Evolutionary conservation across 805 yeast species (phyloP).

Genomic region (Wickerhamomyces strasburgensis): DNA sequence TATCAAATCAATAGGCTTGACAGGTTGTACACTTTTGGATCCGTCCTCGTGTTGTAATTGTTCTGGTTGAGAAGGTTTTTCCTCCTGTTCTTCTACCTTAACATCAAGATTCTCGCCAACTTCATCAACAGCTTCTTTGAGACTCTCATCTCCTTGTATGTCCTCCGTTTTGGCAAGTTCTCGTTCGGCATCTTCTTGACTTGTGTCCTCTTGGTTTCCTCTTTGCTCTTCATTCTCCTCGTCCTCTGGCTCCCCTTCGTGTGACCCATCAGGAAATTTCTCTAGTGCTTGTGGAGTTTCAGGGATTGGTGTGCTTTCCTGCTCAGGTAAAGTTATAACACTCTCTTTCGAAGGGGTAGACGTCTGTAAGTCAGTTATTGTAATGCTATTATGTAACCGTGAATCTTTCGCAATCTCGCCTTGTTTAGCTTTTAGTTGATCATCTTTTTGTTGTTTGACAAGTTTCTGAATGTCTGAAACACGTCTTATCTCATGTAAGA

Average conservation of each 20-base stretch:
- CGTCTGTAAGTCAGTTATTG: slow-evolving; percentile 19
- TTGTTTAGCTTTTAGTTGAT: slow-evolving; percentile 1
- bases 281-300: not conserved
- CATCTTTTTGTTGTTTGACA: slow-evolving; percentile 32
- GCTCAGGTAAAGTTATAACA: not conserved
- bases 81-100: not conserved
- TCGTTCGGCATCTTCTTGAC: too few species aligned
- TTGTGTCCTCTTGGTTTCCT: too few species aligned
- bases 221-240: too few species aligned
- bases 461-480: slow-evolving; percentile 63
- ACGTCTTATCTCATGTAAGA: slow-evolving; percentile 75
- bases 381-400: slow-evolving; percentile 14
- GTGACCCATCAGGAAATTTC: not conserved
- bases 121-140: not conserved
- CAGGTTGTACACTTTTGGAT: not conserved
- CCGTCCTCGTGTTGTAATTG: not conserved
- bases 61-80: not conserved
- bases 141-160: not conserved
- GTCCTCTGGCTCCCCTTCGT: not conserved
- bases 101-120: not conserved
- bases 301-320: not conserved
- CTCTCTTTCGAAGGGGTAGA: slow-evolving; percentile 22
- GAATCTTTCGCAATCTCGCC: slow-evolving; percentile 13
- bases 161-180: too few species aligned
- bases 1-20: too few species aligned